Conservation (phyloP, 2,329 filamentous ascomycete genomes). For the Talaromyces sp. region DNA sequence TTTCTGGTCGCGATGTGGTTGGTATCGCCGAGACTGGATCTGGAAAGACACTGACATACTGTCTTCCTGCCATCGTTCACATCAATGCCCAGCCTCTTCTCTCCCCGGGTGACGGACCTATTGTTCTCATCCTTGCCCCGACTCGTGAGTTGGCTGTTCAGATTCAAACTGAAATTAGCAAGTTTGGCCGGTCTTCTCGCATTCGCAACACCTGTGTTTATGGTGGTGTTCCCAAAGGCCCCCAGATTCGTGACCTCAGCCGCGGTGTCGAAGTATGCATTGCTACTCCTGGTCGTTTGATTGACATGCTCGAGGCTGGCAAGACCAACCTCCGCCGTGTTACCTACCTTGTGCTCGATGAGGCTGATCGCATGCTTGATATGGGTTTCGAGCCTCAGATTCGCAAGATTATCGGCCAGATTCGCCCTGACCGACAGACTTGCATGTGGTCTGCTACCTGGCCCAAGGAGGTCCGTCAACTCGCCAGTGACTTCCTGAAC, state of each 20-base stretch:
- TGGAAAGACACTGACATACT: slow-evolving; percentile 98
- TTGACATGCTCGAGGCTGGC: slow-evolving; percentile 96
- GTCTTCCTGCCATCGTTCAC: slow-evolving; percentile 95
- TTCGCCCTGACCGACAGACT: slow-evolving; percentile 95
- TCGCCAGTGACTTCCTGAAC: slow-evolving; percentile 83
- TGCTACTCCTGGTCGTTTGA: slow-evolving; percentile 92
- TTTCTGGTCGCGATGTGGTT: slow-evolving; percentile 95
- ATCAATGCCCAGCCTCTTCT: slow-evolving; percentile 98
- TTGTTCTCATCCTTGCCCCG: slow-evolving; percentile 90
- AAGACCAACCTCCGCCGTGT: slow-evolving; percentile 98
- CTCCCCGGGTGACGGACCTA: slow-evolving; percentile 89
- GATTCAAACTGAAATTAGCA: slow-evolving; percentile 97
- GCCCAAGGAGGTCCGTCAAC: slow-evolving; percentile 94
- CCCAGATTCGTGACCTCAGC: slow-evolving; percentile 90
- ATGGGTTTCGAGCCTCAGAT: slow-evolving; percentile 99
- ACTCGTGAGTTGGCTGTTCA: slow-evolving; percentile 97
- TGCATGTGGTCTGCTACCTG: slow-evolving; percentile 99
- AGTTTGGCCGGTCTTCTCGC: slow-evolving; percentile 95
- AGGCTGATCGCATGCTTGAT: slow-evolving; percentile 99
- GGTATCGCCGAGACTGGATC: slow-evolving; percentile 99
- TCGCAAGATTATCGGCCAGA: slow-evolving; percentile 96
- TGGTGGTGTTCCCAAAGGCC: slow-evolving; percentile 96
- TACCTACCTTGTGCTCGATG: slow-evolving; percentile 95
- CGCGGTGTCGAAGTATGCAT: slow-evolving; percentile 98
- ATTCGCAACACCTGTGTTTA: slow-evolving; percentile 99